Conservation (phyloP, 495 filamentous ascomycete genomes). For the Podospora comata region DNA sequence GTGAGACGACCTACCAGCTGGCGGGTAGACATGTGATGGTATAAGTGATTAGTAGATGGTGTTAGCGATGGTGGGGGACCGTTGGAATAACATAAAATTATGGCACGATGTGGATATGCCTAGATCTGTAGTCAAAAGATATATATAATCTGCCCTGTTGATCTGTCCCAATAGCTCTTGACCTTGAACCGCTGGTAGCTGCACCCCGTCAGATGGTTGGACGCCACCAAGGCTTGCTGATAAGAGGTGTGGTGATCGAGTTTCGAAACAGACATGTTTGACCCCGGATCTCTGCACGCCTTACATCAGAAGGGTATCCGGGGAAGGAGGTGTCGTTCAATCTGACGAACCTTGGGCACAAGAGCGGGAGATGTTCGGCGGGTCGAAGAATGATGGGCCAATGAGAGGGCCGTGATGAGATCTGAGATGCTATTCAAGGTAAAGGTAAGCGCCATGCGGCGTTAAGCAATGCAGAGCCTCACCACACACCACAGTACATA, state of each 20-base stretch:
- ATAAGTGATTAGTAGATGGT: neutral
- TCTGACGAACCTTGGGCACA: constrained; percentile 11
- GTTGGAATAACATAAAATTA: neutral
- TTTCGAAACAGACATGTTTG: constrained; percentile 20
- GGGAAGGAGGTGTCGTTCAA: constrained; percentile 14
- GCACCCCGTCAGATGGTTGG: constrained; percentile 1
- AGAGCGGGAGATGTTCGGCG: constrained; percentile 5
- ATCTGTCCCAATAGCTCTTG: neutral
- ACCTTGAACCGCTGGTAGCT: neutral
- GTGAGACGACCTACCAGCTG: neutral
- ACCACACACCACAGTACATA: neutral
- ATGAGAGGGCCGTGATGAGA: constrained; percentile 20
- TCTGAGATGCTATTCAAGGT: constrained; percentile 11
- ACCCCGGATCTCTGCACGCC: constrained; percentile 13
- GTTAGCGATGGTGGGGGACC: neutral
- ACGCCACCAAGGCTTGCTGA: constrained; percentile 10
- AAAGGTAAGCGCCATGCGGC: constrained; percentile 28
- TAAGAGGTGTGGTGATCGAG: neutral
- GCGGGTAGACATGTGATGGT: neutral
- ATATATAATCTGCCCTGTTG: neutral
- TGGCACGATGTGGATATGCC: neutral
- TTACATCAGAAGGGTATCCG: neutral
- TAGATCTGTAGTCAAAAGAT: neutral
- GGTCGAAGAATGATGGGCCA: constrained; percentile 16
- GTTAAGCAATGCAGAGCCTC: constrained; percentile 24